Base-by-base conservation (phyloP, 2,329 filamentous ascomycete species). In the Pseudogymnoascus destructans region DNA sequence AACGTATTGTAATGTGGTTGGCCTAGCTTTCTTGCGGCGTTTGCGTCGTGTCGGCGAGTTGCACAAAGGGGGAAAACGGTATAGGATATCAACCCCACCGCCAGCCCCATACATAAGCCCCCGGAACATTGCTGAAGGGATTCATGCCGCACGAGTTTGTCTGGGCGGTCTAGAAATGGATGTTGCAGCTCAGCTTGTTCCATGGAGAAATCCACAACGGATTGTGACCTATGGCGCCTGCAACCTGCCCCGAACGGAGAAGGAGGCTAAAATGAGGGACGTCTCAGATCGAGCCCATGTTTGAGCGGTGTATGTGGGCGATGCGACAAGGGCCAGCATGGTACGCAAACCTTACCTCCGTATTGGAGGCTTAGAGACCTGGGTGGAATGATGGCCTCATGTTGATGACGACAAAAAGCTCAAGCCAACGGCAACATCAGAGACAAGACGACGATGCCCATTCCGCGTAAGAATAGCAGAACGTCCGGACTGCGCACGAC, bases 91-190 rank as follows among this genome's bases (percentile, higher is more conserved):
- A 52, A 40, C 3, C 42, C 46, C 23, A 52, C 25, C 46, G 46
- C 25, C 46, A 52, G 23, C 27, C 25, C 23, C 25, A 52, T 52
- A 30, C 46, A 30, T 52, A 30, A 30, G 23, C 46, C 25, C 23
- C 46, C 46, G 46, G 46, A 30, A 52, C 46, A 19, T 9, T 30
- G 46, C 46, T 25, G 25, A 52, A 30, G 46, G n/a, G 9, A 52
- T 52, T 52, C 17, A 56, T 38, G 30, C 33, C 54, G 10, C n/a
- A 38, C 32, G 27, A 21, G 30, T 36, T 36, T 36, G 30, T 36
- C 23, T 36, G 54, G 30, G 54, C 54, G 54, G 54, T 56, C 54
- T 36, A 56, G 30, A 35, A 36, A 56, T 56, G 54, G 54, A 38
- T 9, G 8, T 55, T 33, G 54, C 30, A 38, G 30, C 23, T 35